Base-by-base conservation (phyloP, 2,329 filamentous ascomycete genomes). In the Ophiostoma ips region DNA sequence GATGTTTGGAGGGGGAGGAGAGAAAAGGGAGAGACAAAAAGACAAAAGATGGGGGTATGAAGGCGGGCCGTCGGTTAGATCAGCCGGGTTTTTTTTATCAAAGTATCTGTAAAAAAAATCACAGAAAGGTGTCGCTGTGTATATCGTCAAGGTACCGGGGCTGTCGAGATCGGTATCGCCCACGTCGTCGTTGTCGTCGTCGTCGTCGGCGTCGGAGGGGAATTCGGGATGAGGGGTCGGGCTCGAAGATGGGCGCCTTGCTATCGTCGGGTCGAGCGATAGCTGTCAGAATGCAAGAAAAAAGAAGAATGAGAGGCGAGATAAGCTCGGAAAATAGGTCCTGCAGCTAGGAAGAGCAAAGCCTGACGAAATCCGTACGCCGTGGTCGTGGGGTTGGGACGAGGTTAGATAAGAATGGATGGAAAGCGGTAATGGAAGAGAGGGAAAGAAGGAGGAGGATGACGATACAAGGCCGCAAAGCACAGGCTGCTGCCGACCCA, bases 391-490 rank as follows among this genome's bases (percentile, higher is more conserved):
- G n/a, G 24, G 8, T 28, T 8, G 24, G 5, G 24, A 8, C 24
- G 24, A 28, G 4, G 24, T 4, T 4, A 28, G 24, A 28, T 28
- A 28, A 28, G 24, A 28, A 28, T 28, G 24, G 21, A 33, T 15
- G 11, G 24, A 3, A 41, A 15, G 16, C 9, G 40, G 19, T 28
- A 24, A 21, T 43, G 40, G 24, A 11, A 43, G 9, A 15, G 11
- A 10, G 9, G 31, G 31, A 12, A 15, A 12, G 31, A 10, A 18
- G 24, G n/a, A 45, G 31, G 31, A 18, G 24, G n/a, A 45, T 45
- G 43, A 45, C 43, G 43, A 45, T 45, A 30, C 13, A 41, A 33
- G 43, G 28, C 43, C 41, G n/a, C n/a, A 34, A 11, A 44, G 41
- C 40, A 44, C 28, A 44, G 41, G 40, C 40, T 44, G 41, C 41